phyloP scores from a whole-genome alignment of 73 alveolate genomes.

The Tetrahymena malaccensis region DNA sequence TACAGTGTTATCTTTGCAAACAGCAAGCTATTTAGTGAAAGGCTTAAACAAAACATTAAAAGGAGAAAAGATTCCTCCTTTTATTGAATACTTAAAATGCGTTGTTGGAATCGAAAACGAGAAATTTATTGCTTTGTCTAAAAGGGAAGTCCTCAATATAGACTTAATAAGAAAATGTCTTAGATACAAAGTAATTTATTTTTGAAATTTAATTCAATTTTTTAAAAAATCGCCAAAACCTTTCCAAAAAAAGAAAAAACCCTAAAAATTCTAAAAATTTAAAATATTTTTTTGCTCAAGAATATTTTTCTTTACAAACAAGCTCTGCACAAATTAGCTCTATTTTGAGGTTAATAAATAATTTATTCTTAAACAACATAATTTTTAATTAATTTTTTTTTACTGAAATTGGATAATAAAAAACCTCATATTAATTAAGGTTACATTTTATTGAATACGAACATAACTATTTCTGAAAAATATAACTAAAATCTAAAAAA shows the following conservation, averaged over 20 bases:
- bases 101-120: background rate
- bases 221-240: background rate
- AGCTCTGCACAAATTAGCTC: background rate
- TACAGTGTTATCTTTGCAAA: conserved; percentile 18
- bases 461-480: no score
- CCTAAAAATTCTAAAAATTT: background rate
- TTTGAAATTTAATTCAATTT: background rate
- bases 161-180: background rate
- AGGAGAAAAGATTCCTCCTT: background rate
- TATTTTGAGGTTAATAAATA: no score
- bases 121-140: background rate
- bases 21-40: conserved; percentile 13
- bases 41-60: conserved; percentile 14
- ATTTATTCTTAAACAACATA: no score
- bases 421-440: background rate
- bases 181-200: background rate
- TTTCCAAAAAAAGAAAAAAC: background rate
- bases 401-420: background rate
- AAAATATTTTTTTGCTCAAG: no score
- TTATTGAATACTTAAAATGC: background rate
- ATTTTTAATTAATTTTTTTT: no score
- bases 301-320: background rate
- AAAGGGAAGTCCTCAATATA: background rate
- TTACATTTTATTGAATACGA: background rate
- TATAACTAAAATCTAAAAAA: no score